Evolutionary conservation across 1,284 basidiomycete genomes (phyloP).

Genomic region (Vanrija sp.): DNA sequence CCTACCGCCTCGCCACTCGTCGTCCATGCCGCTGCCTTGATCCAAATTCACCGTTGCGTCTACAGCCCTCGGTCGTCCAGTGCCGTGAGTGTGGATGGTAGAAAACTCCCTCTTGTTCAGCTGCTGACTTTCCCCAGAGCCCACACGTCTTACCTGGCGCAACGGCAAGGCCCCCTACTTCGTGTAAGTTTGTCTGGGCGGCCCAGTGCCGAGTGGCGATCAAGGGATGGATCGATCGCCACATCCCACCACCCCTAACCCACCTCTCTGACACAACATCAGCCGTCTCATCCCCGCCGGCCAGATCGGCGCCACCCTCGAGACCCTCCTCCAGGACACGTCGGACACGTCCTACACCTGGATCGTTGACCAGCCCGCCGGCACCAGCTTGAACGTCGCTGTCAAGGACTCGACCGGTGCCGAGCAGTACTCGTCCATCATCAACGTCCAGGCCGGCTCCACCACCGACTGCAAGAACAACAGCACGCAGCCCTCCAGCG

Average conservation of each 20-base stretch:
- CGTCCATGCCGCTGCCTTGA: too few relatives aligned
- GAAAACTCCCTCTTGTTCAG: not conserved
- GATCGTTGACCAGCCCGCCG: constrained; percentile 57
- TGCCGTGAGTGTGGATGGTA: constrained; percentile 49
- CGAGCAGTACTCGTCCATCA: constrained; percentile 57
- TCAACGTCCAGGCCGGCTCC: constrained; percentile 54
- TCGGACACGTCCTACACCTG: constrained; percentile 57
- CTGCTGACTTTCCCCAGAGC: constrained; percentile 24
- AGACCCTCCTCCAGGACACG: constrained; percentile 30
- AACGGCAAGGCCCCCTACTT: constrained; percentile 62
- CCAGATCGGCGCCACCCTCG: constrained; percentile 58
- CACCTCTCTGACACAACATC: not conserved
- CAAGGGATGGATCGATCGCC: not conserved
- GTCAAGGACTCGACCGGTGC: constrained; percentile 51
- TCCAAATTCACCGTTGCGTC: not conserved
- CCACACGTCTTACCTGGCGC: constrained; percentile 54
- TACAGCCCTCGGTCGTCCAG: constrained; percentile 45
- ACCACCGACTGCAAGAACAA: constrained; percentile 36
- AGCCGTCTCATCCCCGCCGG: constrained; percentile 63
- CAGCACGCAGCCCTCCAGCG: not conserved
- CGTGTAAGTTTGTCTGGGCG: constrained; percentile 44
- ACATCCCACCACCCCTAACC: not conserved
- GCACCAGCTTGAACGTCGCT: constrained; percentile 47
- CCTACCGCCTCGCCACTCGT: not conserved
- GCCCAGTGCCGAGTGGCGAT: not conserved